phyloP scores from a whole-genome alignment of 2,329 filamentous ascomycete species.

The Pseudogymnoascus sp. region DNA sequence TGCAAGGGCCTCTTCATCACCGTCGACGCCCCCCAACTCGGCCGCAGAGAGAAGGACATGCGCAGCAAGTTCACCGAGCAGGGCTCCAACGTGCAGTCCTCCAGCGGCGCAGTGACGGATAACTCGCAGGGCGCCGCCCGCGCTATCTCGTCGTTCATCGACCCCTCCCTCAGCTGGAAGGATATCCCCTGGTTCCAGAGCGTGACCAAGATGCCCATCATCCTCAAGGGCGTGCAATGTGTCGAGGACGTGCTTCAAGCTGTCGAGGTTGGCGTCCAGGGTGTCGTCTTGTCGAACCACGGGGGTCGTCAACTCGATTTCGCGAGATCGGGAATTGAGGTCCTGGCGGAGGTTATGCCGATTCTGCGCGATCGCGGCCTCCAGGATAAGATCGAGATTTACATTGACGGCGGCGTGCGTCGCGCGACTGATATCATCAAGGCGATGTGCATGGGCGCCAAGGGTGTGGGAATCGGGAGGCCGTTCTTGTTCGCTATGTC shows the following conservation, averaged over 20 bases:
- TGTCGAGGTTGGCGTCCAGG: conserved; percentile 72
- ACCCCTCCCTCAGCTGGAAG: conserved; percentile 85
- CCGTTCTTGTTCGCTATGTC: conserved; percentile 97
- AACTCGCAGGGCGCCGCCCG: conserved; percentile 85
- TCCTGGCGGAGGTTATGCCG: conserved; percentile 89
- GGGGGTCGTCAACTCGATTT: conserved; percentile 92
- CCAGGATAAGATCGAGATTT: conserved; percentile 75
- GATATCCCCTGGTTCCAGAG: conserved; percentile 88
- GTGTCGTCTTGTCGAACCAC: conserved; percentile 92
- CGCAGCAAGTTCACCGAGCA: conserved; percentile 79
- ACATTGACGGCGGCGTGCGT: conserved; percentile 81
- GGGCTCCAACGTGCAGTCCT: conserved; percentile 70
- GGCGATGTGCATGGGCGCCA: conserved; percentile 84
- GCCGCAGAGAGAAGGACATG: conserved; percentile 96
- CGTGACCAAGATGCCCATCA: conserved; percentile 89
- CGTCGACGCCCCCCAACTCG: conserved; percentile 92
- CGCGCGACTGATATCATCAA: conserved; percentile 93
- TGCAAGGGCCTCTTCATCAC: conserved; percentile 98
- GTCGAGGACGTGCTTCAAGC: conserved; percentile 90
- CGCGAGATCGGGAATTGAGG: conserved; percentile 78
- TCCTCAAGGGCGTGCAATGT: conserved; percentile 92
- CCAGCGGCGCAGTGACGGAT: conserved; percentile 62
- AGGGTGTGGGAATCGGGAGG: conserved; percentile 84
- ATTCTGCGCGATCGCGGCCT: conserved; percentile 65
- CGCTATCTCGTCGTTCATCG: conserved; percentile 94